Evolutionary conservation across 73 alveolate genomes (phyloP).

Genomic region (Diophrys sp.): DNA sequence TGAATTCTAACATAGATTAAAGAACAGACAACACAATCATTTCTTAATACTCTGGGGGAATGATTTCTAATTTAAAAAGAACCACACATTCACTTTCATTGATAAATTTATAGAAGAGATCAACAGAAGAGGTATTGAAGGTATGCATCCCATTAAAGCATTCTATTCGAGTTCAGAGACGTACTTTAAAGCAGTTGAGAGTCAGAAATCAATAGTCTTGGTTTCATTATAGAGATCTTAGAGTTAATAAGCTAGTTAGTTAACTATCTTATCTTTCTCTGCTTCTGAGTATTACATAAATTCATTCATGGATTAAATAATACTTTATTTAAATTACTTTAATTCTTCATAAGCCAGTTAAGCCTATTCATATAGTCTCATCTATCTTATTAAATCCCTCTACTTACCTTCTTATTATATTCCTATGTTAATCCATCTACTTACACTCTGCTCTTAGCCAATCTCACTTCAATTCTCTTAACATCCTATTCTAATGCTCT

Average conservation of each 20-base stretch:
- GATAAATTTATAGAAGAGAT: constrained; percentile 14
- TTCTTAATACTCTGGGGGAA: constrained; percentile 37
- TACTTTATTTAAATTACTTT: not conserved
- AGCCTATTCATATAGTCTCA: not conserved
- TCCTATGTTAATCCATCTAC: not conserved
- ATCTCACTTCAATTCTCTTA: not conserved
- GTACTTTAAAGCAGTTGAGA: constrained; percentile 34
- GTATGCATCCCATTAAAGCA: constrained; percentile 18
- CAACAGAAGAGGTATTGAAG: constrained; percentile 9
- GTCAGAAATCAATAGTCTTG: too few relatives aligned
- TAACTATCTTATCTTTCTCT: too few relatives aligned
- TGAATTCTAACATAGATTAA: constrained; percentile 3
- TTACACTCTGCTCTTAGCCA: not conserved
- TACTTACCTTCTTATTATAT: not conserved
- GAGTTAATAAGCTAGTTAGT: too few relatives aligned
- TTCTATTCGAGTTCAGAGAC: constrained; percentile 29
- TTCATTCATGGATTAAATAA: not conserved
- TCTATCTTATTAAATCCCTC: too few relatives aligned
- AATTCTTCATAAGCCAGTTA: not conserved
- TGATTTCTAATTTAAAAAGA: constrained; percentile 34
- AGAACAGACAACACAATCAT: constrained; percentile 6
- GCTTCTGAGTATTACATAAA: not conserved
- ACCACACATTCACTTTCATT: not conserved
- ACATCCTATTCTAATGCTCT: not conserved
- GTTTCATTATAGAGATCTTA: too few relatives aligned